Conservation (phyloP, 352 stramenopile genomes). For the Phytophthora citricola region DNA sequence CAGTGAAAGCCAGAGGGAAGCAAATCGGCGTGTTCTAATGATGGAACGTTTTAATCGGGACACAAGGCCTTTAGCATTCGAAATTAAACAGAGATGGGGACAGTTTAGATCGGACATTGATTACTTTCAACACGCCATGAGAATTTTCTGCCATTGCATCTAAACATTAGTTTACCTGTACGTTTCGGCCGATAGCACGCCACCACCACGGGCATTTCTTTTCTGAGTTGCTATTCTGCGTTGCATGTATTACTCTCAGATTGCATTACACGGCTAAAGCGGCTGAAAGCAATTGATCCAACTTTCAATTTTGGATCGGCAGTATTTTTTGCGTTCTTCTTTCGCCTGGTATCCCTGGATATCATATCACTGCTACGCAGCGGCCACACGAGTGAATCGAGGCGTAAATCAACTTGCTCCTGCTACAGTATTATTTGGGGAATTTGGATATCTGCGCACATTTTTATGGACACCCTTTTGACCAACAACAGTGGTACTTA, state of each 20-base stretch:
- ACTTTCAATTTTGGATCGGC: too few relatives aligned
- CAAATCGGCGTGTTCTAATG: constrained; percentile 30
- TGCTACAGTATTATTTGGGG: too few relatives aligned
- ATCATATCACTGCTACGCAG: too few relatives aligned
- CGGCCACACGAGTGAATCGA: too few relatives aligned
- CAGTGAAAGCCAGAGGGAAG: constrained; percentile 29
- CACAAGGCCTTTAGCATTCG: background rate
- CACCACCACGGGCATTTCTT: too few relatives aligned
- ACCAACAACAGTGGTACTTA: background rate
- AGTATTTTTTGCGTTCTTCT: too few relatives aligned
- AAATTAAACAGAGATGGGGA: background rate
- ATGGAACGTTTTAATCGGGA: constrained; percentile 8
- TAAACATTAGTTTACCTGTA: constrained; percentile 27
- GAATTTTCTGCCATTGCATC: background rate
- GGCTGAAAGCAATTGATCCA: too few relatives aligned
- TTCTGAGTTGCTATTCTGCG: background rate
- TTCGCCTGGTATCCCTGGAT: too few relatives aligned
- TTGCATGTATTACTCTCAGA: background rate
- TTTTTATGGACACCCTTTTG: constrained; percentile 23
- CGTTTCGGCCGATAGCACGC: too few relatives aligned
- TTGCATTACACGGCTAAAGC: too few relatives aligned
- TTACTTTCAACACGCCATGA: background rate
- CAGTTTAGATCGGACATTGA: constrained; percentile 9
- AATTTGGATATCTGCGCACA: constrained; percentile 4
- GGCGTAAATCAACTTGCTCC: too few relatives aligned